Conservation (phyloP, 148 eudicot genomes). For the Cornus suecica region DNA sequence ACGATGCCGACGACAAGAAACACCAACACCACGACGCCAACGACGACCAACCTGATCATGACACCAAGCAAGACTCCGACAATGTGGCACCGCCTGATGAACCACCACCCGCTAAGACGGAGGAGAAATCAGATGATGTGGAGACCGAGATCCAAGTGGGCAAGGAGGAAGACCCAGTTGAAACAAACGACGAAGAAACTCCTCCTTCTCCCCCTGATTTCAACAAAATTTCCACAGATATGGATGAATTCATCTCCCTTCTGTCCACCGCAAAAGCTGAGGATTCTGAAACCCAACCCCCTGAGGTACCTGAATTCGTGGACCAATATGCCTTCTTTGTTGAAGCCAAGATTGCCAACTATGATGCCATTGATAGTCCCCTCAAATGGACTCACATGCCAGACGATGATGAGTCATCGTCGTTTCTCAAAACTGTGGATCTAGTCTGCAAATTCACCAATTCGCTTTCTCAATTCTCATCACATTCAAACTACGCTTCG, state of each 20-base stretch:
- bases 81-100: not conserved
- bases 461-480: constrained; percentile 18
- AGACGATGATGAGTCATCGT: constrained; percentile 18
- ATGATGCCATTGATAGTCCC: constrained; percentile 19
- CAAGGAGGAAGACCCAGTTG: not conserved
- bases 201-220: constrained; percentile 31
- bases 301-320: constrained; percentile 28
- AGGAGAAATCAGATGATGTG: not conserved
- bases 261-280: not conserved
- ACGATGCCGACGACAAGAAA: not conserved
- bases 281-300: constrained; percentile 17
- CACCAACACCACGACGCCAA: not conserved
- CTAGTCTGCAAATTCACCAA: constrained; percentile 22
- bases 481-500: constrained; percentile 24
- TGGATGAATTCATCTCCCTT: constrained; percentile 28
- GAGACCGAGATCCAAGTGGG: not conserved
- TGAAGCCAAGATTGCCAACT: constrained; percentile 36
- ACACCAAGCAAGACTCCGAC: not conserved
- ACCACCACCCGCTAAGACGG: not conserved
- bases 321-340: constrained; percentile 31
- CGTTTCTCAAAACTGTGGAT: constrained; percentile 26
- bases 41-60: not conserved
- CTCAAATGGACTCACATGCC: constrained; percentile 30
- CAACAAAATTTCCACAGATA: constrained; percentile 28
- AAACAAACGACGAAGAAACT: not conserved